phyloP scores from a whole-genome alignment of 2,329 filamentous ascomycete species.

The Neonectria sp. region DNA sequence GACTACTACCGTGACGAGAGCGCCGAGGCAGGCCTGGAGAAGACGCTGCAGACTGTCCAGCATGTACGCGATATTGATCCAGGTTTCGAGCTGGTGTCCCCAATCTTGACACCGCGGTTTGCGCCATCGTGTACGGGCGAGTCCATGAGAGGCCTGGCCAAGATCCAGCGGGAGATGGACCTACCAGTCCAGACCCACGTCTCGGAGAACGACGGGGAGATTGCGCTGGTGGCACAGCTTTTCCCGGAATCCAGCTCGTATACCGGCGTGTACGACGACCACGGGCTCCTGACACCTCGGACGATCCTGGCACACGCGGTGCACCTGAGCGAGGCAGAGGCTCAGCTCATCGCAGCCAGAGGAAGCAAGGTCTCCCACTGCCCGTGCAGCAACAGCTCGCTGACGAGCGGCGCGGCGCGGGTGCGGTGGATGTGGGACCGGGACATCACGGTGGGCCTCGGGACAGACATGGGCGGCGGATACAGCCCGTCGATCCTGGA shows the following conservation, averaged over 20 bases:
- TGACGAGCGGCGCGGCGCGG: conserved; percentile 84
- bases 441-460: conserved; percentile 86
- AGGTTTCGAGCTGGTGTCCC: conserved; percentile 73
- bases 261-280: conserved; percentile 82
- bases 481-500: conserved; percentile 88
- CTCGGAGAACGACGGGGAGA: conserved; percentile 84
- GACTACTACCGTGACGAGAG: conserved; percentile 85
- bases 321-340: conserved; percentile 79
- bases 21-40: conserved; percentile 68
- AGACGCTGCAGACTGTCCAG: conserved; percentile 72
- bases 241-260: conserved; percentile 79
- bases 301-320: conserved; percentile 92
- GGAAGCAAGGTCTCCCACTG: conserved; percentile 85
- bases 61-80: conserved; percentile 81
- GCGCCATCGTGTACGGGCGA: conserved; percentile 73
- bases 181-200: conserved; percentile 91
- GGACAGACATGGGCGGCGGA: conserved; percentile 92
- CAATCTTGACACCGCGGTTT: conserved; percentile 84
- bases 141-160: conserved; percentile 75
- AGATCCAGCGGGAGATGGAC: conserved; percentile 72
- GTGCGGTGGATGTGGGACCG: conserved; percentile 82
- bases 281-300: conserved; percentile 76
- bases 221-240: conserved; percentile 77
- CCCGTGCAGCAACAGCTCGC: conserved; percentile 86
- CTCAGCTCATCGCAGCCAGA: conserved; percentile 71